Base-by-base conservation (phyloP, 164 flowering plant genomes). In the Taxillus chinensis region DNA sequence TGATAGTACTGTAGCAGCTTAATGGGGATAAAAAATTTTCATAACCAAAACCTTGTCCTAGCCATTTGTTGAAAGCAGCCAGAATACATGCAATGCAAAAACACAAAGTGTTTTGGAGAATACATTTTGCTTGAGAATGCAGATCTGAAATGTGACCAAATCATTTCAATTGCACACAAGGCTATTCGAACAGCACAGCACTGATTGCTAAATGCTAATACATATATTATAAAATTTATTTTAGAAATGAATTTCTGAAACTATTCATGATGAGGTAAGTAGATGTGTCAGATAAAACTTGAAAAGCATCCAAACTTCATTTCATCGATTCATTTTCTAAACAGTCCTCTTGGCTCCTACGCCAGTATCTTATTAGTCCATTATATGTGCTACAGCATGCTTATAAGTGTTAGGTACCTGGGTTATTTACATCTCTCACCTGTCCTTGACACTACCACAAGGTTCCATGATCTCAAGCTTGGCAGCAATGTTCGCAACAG, bases 381-480 rank as follows among this genome's bases (percentile, higher is more conserved):
- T 16, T 16, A 52, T n/a, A 8, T 13, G 13, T 5, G 16, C 17
- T 52, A 52, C 37, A 15, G 16, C 14, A 52, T 52, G 55, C 55
- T 52, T 15, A 16, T 52, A n/a, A 52, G 5, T 5, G 37, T 52
- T 5, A 13, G 16, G 27, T 5, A 51, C 10, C 27, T 51, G 27
- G 54, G 10, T 10, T 0, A 15, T 51, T 51, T 14, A 51, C 10
- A n/a, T 10, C 58, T 61, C 69, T 67, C 62, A 87, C 98, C 98
- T 90, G 73, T 92, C 98, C 74, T 92, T 92, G 59, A 92, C 98
- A 77, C 98, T 92, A 71, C 91, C 79, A 67, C 98, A 92, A 52
- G 97, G 98, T 74, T 90, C 97, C 97, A 90, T 93, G 58, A 82
- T 87, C 80, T 93, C 99, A 66, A 93, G 95, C 83, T 93, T 93